Evolutionary conservation across 306 rosid genomes (phyloP).

Genomic region (Begonia peltatifolia): DNA sequence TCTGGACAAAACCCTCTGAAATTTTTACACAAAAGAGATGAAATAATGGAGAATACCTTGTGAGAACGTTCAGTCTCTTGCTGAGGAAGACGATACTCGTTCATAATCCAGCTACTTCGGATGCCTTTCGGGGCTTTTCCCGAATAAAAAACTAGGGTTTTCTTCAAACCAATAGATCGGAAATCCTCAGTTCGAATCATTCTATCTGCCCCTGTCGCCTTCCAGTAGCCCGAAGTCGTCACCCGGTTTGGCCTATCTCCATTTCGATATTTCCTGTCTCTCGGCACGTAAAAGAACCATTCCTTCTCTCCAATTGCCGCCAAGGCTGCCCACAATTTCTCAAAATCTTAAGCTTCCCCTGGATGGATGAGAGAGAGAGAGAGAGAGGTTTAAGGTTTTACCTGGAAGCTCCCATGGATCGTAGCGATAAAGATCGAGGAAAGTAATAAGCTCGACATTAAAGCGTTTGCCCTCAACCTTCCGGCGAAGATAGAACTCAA

Average conservation of each 20-base stretch:
- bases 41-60: conserved; percentile 37
- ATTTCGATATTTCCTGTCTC: conserved; percentile 82
- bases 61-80: conserved; percentile 93
- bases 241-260: conserved; percentile 92
- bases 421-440: conserved; percentile 96
- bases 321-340: conserved; percentile 33
- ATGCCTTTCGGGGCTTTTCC: conserved; percentile 97
- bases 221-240: conserved; percentile 94
- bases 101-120: conserved; percentile 97
- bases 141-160: conserved; percentile 99
- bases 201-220: conserved; percentile 94
- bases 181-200: conserved; percentile 70
- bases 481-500: conserved; percentile 99
- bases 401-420: conserved; percentile 99
- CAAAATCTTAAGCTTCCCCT: conserved; percentile 7
- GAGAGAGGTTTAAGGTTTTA: conserved; percentile 1
- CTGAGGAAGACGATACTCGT: conserved; percentile 92
- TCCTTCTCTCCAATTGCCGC: conserved; percentile 99
- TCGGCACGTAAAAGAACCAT: conserved; percentile 93
- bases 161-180: conserved; percentile 82
- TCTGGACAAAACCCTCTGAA: too few species aligned
- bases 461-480: conserved; percentile 99
- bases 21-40: neutral
- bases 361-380: conserved; percentile 11
- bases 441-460: conserved; percentile 97